These are phyloP conservation scores for Aureobasidium lini DNA, from an alignment of 2,329 filamentous ascomycete species.

Conservation along the genomic window DNA sequence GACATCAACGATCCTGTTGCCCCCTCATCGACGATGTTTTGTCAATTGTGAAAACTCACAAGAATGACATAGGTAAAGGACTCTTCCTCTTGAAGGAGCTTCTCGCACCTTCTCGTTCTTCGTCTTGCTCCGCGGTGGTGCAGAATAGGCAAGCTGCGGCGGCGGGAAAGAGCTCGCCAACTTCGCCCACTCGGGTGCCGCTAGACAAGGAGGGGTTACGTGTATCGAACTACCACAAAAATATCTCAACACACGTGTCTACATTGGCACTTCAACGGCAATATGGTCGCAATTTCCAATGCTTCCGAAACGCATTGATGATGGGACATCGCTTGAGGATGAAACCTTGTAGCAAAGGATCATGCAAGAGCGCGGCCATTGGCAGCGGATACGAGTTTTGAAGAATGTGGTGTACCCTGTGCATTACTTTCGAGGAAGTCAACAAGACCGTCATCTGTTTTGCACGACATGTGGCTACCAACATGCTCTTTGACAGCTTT, in stretches of 20 bases:
- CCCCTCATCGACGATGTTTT: slow-evolving; percentile 10
- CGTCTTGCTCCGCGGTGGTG: not conserved
- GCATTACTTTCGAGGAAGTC: not conserved
- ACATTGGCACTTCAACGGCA: slow-evolving; percentile 8
- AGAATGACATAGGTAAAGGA: not conserved
- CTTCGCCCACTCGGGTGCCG: slow-evolving; percentile 7
- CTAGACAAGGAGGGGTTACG: slow-evolving; percentile 1
- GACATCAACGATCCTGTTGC: slow-evolving; percentile 6
- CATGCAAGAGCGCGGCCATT: not conserved
- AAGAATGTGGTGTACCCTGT: not conserved
- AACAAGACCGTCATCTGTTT: not conserved
- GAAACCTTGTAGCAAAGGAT: not conserved
- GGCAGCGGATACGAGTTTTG: not conserved
- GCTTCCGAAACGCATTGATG: not conserved
- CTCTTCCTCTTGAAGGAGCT: not conserved
- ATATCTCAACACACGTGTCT: not conserved
- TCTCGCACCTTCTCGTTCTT: not conserved
- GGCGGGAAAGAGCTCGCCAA: not conserved
- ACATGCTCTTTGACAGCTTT: not conserved
- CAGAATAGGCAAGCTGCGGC: not conserved
- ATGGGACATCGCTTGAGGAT: not conserved
- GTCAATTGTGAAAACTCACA: not conserved
- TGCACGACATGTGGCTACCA: not conserved
- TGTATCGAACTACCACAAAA: not conserved
- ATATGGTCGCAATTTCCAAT: not conserved